Base-by-base conservation (phyloP, 2,329 filamentous ascomycete species). In the Whalleya microplaca region DNA sequence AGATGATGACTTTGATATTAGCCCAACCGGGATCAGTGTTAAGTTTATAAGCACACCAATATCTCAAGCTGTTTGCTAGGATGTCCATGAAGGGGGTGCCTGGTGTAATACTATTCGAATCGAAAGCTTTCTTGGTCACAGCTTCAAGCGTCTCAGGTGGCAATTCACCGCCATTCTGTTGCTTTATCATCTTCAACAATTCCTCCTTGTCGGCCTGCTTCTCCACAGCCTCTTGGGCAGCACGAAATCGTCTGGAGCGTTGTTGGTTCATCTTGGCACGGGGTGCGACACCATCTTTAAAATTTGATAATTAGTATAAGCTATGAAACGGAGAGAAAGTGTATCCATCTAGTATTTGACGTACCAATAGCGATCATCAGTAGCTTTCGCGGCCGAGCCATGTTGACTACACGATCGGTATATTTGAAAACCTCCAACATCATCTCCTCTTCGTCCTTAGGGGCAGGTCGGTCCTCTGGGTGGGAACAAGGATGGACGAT, bases 251-350 rank as follows among this genome's bases (percentile, higher is more conserved):
- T 74, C 95, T 86, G 42, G 95, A 96, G 60, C 95, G 91, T 77
- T 99, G 95, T 73, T 99, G 96, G 73, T 99, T 99, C 95, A 99
- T 99, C 77, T 99, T 99, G 56, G 96, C 96, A 73, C 95, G 90
- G 45, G 95, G 96, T 3, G 95, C 95, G 63, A 99, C 95, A 72
- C 95, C 95, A 77, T 99, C 95, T 92, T 57, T 47, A 65, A 59
- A 9, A 50, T 45, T 64, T 27, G 68, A 71, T 65, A 12, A 56
- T 57, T 48, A 57, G 55, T 29, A 57, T 45, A 52, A 45, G 41
- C 45, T 16, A 29, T 18, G 14, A 41, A 40, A 61, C 41, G 52
- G 52, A 46, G 49, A n/a, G n/a, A n/a, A n/a, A n/a, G n/a, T n/a
- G n/a, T n/a, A n/a, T n/a, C n/a, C n/a, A n/a, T 43, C 37, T 54